Evolutionary conservation across 345 rosid species (phyloP), one percentile per base, ranked within the genome.

Genomic region (Sisymbrium altissimum): DNA sequence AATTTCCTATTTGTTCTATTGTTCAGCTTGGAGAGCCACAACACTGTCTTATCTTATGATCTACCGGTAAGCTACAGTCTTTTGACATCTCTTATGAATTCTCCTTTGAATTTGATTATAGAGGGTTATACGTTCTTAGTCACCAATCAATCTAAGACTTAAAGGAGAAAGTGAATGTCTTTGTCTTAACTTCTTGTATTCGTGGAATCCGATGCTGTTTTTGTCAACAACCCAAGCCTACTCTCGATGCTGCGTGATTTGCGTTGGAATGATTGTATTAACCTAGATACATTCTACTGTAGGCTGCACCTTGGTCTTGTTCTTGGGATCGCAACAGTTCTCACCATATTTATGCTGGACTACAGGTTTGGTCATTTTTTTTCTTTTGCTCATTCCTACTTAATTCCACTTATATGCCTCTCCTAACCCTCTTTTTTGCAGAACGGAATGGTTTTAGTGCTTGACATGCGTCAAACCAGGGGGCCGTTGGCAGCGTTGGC

Each of bases 221-320:
- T 11, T 45, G 50, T 15, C 50, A n/a, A 45, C 23, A 17, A 17
- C 21, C 23, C 21, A 45, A 45, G 7, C 25, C 25, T 23, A 23
- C 10, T 45, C 23, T 7, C 11, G 9, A 15, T 39, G n/a, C 44
- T 39, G n/a, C n/a, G 3, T 49, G n/a, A 55, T 32, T 41, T 44
- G n/a, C 21, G 46, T 18, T 64, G 23, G 38, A 36, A 38, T 53
- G 38, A 67, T 21, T 25, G 29, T 40, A 40, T 7, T 68, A 41
- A 68, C 36, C 56, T 70, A 43, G 45, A 18, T 43, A 23, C 25
- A 13, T 70, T 45, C 30, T 71, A 41, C 73, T 81, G 57, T 75
- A 92, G 97, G 89, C 80, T 80, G 81, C 91, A 78, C 88, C 95
- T 68, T 94, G 98, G 97, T 89, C 98, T 2, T 94, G 98, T 55